Conservation (phyloP, 2,329 filamentous ascomycete genomes). For the Diaporthe ilicicola region DNA sequence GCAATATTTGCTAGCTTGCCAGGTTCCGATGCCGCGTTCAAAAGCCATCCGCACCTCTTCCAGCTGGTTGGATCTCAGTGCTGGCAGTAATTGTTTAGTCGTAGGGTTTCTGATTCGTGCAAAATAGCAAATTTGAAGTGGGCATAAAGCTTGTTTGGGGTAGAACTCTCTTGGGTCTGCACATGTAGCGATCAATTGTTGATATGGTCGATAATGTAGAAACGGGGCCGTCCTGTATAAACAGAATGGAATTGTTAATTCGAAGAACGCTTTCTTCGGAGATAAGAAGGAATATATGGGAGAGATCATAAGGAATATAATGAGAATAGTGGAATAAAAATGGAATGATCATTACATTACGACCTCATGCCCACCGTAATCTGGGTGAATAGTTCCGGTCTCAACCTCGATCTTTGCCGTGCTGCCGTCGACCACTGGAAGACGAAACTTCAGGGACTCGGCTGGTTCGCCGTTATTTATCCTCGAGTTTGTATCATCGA, state of each 20-base stretch:
- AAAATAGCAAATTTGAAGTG: constrained; percentile 1
- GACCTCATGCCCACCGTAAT: neutral
- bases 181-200: neutral
- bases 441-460: neutral
- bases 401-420: neutral
- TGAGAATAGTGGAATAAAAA: too few relatives aligned
- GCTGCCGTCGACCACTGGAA: neutral
- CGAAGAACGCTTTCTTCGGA: too few relatives aligned
- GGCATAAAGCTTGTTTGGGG: neutral
- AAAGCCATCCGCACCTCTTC: neutral
- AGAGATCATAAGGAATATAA: too few relatives aligned
- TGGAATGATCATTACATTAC: neutral
- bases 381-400: neutral
- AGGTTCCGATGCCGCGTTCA: neutral
- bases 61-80: neutral
- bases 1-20: neutral
- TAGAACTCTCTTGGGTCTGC: neutral
- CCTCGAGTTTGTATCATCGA: neutral
- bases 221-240: neutral
- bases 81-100: neutral
- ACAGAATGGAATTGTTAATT: too few relatives aligned
- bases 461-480: neutral
- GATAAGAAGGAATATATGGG: too few relatives aligned
- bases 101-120: neutral
- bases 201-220: neutral